These are phyloP conservation scores for Schizochytrium sp. DNA, from an alignment of 108 stramenopile genomes.

Conservation along the genomic window DNA sequence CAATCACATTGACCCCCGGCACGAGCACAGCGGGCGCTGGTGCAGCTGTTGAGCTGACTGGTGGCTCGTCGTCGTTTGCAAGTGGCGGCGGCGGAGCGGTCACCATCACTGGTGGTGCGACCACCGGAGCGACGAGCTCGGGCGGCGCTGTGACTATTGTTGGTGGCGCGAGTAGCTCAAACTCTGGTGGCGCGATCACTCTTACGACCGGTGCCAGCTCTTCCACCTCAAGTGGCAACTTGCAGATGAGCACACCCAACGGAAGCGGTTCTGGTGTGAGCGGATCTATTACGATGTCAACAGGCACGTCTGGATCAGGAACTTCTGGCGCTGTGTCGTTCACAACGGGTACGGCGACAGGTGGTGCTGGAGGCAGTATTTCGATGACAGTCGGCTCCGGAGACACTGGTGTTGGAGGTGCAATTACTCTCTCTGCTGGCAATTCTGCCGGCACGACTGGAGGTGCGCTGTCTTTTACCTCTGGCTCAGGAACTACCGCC, in stretches of 20 bases:
- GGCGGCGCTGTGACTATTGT: too few species aligned
- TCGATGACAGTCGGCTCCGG: constrained; percentile 32
- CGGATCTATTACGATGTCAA: neutral
- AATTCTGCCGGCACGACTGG: neutral
- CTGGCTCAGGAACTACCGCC: neutral
- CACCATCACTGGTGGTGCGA: too few species aligned
- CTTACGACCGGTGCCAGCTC: neutral
- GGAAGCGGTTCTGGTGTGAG: neutral
- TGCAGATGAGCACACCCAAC: neutral
- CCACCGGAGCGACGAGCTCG: too few species aligned
- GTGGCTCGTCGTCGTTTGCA: too few species aligned
- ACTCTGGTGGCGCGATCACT: neutral
- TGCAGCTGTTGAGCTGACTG: too few species aligned
- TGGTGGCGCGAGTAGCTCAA: neutral
- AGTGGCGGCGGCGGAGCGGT: too few species aligned
- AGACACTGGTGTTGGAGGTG: too few species aligned
- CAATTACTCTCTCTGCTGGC: neutral
- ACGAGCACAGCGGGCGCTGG: too few species aligned
- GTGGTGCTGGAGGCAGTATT: constrained; percentile 17
- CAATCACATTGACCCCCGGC: too few species aligned
- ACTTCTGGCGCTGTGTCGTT: neutral
- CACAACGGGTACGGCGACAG: constrained; percentile 17
- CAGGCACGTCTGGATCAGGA: neutral
- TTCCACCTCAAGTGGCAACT: neutral
- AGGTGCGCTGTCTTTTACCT: neutral